These are phyloP conservation scores for Globisporangium rhizosaccharum DNA, from an alignment of 352 stramenopile species.

Conservation along the genomic window DNA sequence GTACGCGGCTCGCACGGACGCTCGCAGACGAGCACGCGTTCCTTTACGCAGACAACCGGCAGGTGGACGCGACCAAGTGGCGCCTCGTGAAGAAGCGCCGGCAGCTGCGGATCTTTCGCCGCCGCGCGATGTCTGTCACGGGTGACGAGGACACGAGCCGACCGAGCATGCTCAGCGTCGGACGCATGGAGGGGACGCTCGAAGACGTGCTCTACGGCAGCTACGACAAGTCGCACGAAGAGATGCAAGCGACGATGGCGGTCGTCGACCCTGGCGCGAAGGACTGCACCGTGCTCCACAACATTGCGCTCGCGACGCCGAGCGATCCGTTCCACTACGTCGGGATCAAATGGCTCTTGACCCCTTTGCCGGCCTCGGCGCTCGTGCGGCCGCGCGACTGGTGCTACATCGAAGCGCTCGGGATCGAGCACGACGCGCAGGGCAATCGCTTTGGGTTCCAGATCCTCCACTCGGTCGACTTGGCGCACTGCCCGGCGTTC, in stretches of 20 bases:
- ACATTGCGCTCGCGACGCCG: slow-evolving; percentile 29
- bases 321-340: slow-evolving; percentile 45
- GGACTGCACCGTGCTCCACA: slow-evolving; percentile 36
- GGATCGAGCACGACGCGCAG: slow-evolving; percentile 26
- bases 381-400: slow-evolving; percentile 25
- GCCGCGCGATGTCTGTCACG: slow-evolving; percentile 8
- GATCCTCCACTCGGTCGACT: slow-evolving; percentile 40
- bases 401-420: slow-evolving; percentile 39
- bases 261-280: slow-evolving; percentile 24
- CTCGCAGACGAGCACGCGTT: slow-evolving; percentile 27
- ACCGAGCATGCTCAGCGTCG: slow-evolving; percentile 30
- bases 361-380: slow-evolving; percentile 20
- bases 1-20: slow-evolving; percentile 20
- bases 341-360: slow-evolving; percentile 48
- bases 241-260: slow-evolving; percentile 31
- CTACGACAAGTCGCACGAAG: slow-evolving; percentile 33
- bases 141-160: slow-evolving; percentile 10
- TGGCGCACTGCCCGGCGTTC: slow-evolving; percentile 36
- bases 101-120: slow-evolving; percentile 35
- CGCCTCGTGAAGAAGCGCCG: slow-evolving; percentile 33
- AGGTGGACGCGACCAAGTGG: slow-evolving; percentile 42
- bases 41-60: slow-evolving; percentile 16
- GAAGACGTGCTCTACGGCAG: slow-evolving; percentile 47
- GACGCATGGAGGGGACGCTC: slow-evolving; percentile 37
- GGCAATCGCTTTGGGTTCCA: slow-evolving; percentile 34